Conservation (phyloP, 208 protist species). For the Acanthamoeba rhysodes region DNA sequence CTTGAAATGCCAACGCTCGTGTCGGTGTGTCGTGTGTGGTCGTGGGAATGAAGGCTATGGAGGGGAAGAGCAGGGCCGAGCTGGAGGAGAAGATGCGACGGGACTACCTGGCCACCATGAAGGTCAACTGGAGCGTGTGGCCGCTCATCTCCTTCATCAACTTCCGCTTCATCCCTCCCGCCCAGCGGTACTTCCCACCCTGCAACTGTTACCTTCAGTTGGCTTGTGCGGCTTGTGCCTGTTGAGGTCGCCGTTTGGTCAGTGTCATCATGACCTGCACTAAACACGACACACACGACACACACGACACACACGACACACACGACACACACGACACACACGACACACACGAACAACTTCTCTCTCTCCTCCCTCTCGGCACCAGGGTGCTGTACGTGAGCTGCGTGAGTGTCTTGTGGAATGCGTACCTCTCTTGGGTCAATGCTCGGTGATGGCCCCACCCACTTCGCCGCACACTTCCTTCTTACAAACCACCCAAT, state of each 20-base stretch:
- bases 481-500: no score
- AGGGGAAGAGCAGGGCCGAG: not conserved
- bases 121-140: slow-evolving; percentile 42
- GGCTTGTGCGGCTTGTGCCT: no score
- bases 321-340: no score
- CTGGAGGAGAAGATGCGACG: slow-evolving; percentile 27
- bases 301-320: no score
- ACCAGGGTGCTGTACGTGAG: not conserved
- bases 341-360: no score
- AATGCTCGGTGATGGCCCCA: not conserved
- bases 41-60: not conserved
- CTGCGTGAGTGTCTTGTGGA: slow-evolving; percentile 6
- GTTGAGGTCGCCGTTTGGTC: no score
- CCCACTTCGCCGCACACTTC: not conserved
- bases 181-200: not conserved
- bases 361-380: no score
- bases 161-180: slow-evolving; percentile 15
- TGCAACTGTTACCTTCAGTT: no score
- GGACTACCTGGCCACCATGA: slow-evolving; percentile 34
- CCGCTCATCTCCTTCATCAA: slow-evolving; percentile 9
- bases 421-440: slow-evolving; percentile 8
- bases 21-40: no score
- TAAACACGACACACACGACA: no score
- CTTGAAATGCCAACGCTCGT: not conserved
- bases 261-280: no score